Evolutionary conservation across 2,329 filamentous ascomycete genomes (phyloP), one percentile per base, ranked within the genome.

Genomic region (Biscogniauxia marginata): DNA sequence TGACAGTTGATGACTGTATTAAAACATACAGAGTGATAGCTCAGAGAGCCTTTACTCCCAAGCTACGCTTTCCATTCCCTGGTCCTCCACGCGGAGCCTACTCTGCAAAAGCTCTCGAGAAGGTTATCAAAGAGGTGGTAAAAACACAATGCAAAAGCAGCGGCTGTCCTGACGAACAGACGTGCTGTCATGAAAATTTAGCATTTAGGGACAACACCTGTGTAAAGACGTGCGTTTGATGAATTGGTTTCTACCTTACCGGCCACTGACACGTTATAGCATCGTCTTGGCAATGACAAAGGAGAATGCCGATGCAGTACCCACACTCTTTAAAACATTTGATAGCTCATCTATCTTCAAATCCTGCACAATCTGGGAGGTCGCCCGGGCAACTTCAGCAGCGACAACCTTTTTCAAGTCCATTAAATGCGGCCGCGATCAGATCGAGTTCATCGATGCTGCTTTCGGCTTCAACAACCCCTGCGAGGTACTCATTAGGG

Each of bases 391-490:
- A 2, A 69, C 66, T n/a, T 69, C 66, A 1, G 67, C 67, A 2
- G 66, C 68, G 3, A 61, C 65, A 0, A 64, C 65, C 0, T 70
- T 69, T 52, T 72, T 72, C 58, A 66, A 71, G 44, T 58, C 69
- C 4, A 66, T 70, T 25, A 53, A 60, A 21, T 9, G 69, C 8
- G 68, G 68, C 23, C 61, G 65, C 7, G 63, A 69, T 13, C 55
- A 52, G 4, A 54, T 67, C 2, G 64, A 67, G 18, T 72, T 69
- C 25, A 60, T 72, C 21, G 70, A 72, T 46, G 67, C 65, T 2
- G 69, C 59, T 0, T 64, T 72, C 20, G 67, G 67, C 2, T 72
- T 66, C 30, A 73, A 72, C 53, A 73, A 73, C 46, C 70, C 71
- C 19, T 65, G 64, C 47, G 61, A 69, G 20, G 58, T 67, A 2